A percentile compares a stretch with the other conserved stretches of the same genome.
These are phyloP conservation scores for Macadamia tetraphylla DNA, from an alignment of 164 flowering plant genomes.

Conservation along the genomic window DNA sequence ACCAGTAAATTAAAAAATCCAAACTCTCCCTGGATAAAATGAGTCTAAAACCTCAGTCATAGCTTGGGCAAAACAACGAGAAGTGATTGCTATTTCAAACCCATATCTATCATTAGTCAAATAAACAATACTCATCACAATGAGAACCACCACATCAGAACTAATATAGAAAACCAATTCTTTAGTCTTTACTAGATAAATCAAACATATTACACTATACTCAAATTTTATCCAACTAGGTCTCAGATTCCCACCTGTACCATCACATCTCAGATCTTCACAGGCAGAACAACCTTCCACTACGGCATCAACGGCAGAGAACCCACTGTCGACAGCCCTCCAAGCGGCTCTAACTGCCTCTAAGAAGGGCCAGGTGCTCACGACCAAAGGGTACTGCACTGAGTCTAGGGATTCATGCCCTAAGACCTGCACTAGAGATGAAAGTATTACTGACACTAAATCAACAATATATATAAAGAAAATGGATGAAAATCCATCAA, in stretches of 20 bases:
- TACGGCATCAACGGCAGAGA: constrained; percentile 74
- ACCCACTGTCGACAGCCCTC: constrained; percentile 61
- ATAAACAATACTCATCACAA: not conserved
- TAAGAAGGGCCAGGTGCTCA: constrained; percentile 92
- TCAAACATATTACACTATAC: no score
- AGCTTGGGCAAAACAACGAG: not conserved
- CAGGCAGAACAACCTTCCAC: constrained; percentile 97
- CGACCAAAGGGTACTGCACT: constrained; percentile 56
- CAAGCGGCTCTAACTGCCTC: constrained; percentile 92
- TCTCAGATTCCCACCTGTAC: constrained; percentile 54
- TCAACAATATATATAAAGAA: not conserved
- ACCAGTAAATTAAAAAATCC: not conserved
- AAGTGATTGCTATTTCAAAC: not conserved
- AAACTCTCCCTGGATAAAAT: not conserved
- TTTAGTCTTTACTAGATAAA: no score
- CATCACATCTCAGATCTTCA: constrained; percentile 89
- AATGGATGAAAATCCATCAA: constrained; percentile 4
- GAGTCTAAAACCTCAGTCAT: not conserved
- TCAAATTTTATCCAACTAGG: not conserved
- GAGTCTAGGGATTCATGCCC: constrained; percentile 27
- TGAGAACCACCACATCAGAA: no score
- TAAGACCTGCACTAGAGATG: constrained; percentile 23
- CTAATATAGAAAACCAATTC: not conserved
- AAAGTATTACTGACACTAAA: not conserved
- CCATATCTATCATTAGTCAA: not conserved